These are phyloP conservation scores for Geotrichum australiense DNA, from an alignment of 1,139 yeast genomes.

Conservation along the genomic window DNA sequence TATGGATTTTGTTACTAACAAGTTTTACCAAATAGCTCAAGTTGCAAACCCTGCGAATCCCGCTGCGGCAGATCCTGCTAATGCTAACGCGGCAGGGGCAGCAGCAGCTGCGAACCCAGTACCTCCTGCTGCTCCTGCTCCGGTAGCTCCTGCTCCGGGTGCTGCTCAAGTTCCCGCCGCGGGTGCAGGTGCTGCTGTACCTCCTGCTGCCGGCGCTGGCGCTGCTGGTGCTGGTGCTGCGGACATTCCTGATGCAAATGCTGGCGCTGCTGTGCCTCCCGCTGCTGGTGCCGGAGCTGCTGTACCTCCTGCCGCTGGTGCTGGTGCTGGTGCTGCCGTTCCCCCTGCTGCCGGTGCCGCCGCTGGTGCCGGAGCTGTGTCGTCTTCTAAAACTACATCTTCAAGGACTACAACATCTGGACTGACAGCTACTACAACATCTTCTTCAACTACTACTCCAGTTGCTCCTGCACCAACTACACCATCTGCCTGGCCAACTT, in stretches of 20 bases:
- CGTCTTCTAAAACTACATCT: not conserved
- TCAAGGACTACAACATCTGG: not conserved
- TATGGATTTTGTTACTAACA: too few relatives aligned
- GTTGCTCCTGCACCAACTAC: not conserved
- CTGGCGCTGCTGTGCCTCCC: not conserved
- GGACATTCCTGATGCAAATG: not conserved
- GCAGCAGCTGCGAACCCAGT: not conserved
- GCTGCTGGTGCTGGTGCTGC: not conserved
- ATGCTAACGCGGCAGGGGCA: too few relatives aligned
- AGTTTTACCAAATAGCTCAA: too few relatives aligned
- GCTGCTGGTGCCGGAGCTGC: not conserved
- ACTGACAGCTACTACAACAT: not conserved
- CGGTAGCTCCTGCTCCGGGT: too few relatives aligned
- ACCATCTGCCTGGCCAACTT: slow-evolving; percentile 18
- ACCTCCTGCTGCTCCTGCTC: not conserved
- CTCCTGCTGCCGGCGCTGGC: not conserved
- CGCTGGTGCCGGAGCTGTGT: not conserved
- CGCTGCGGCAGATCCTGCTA: too few relatives aligned
- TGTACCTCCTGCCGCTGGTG: not conserved
- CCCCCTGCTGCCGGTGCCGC: not conserved
- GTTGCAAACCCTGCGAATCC: too few relatives aligned
- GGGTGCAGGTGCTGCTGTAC: not conserved
- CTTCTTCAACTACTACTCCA: not conserved
- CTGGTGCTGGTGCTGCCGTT: not conserved
- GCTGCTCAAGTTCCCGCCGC: too few relatives aligned